Evolutionary conservation across 148 eudicot genomes (phyloP).

Genomic region (Fagopyrum esculentum): DNA sequence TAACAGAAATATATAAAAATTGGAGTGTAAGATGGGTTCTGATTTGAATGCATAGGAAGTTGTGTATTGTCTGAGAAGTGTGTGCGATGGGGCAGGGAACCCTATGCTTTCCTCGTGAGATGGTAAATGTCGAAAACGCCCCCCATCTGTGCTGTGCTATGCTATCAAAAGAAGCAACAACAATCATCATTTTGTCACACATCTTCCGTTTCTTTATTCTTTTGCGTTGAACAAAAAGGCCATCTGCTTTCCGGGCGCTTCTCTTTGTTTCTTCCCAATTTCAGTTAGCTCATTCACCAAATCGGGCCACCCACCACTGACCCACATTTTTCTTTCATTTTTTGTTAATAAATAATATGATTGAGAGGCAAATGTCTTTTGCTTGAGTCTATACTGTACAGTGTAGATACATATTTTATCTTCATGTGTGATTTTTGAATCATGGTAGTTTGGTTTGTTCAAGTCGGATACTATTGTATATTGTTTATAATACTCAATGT

Average conservation of each 20-base stretch:
- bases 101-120: conserved; percentile 5
- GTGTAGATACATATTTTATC: too few species aligned
- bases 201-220: neutral
- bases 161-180: neutral
- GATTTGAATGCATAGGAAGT: conserved; percentile 12
- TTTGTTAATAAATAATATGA: too few species aligned
- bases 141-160: neutral
- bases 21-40: too few species aligned
- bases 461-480: too few species aligned
- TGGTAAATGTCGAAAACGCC: neutral
- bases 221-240: neutral
- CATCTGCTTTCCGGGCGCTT: neutral
- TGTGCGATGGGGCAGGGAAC: neutral
- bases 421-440: too few species aligned
- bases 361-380: too few species aligned
- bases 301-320: conserved; percentile 8
- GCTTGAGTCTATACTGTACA: too few species aligned
- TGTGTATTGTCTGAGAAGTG: conserved; percentile 7
- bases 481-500: too few species aligned
- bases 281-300: neutral
- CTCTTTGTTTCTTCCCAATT: neutral
- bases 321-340: neutral
- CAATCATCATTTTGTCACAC: neutral
- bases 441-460: too few species aligned
- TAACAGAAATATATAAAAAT: neutral